Conservation (phyloP, 2,329 filamentous ascomycete genomes). For the Alternaria ventricosa region DNA sequence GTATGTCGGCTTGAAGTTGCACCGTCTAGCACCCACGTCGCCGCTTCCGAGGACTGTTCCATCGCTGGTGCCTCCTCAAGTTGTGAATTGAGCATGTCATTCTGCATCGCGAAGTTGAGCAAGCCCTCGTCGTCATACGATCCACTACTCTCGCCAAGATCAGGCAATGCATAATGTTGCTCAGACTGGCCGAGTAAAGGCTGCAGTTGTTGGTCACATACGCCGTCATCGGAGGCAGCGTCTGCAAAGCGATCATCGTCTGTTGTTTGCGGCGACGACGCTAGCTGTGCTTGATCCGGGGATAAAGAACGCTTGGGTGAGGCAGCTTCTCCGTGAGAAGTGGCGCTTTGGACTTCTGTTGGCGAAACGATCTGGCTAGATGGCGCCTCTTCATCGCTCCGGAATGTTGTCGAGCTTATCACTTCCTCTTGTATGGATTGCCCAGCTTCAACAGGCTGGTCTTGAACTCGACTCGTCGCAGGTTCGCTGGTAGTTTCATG, state of each 20-base stretch:
- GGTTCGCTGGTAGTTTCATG: constrained; percentile 26
- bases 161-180: constrained; percentile 14
- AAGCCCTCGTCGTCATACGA: constrained; percentile 45
- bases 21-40: constrained; percentile 13
- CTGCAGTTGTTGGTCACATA: constrained; percentile 18
- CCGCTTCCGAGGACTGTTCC: constrained; percentile 4
- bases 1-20: constrained; percentile 19
- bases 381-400: not conserved
- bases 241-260: constrained; percentile 53
- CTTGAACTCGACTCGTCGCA: constrained; percentile 17
- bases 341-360: constrained; percentile 4
- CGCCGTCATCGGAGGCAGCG: constrained; percentile 47
- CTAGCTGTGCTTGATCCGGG: constrained; percentile 17
- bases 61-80: constrained; percentile 23
- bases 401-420: not conserved
- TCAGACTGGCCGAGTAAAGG: constrained; percentile 11
- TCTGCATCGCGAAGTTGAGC: constrained; percentile 43
- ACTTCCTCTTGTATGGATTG: constrained; percentile 1
- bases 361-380: constrained; percentile 1
- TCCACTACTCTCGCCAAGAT: constrained; percentile 37
- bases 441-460: not conserved
- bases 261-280: constrained; percentile 39
- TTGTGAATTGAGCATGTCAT: constrained; percentile 36
- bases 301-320: constrained; percentile 3
- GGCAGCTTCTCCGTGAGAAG: not conserved